Conservation (phyloP, 768 basidiomycete genomes). For the Gyrodon lividus region DNA sequence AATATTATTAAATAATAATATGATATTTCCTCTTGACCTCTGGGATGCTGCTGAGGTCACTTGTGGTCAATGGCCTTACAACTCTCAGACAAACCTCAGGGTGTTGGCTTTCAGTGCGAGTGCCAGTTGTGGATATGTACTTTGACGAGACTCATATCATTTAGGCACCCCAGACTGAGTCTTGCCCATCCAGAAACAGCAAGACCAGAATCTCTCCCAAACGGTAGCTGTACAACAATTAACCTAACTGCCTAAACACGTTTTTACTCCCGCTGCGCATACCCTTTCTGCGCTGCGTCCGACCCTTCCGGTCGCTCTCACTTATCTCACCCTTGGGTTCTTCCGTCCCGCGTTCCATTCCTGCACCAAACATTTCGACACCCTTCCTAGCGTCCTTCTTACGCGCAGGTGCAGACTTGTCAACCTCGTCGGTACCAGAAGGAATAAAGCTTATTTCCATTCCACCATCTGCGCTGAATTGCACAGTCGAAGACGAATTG, state of each 20-base stretch:
- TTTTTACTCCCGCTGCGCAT: slow-evolving; percentile 91
- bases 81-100: too few relatives aligned
- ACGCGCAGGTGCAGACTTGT: slow-evolving; percentile 17
- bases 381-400: slow-evolving; percentile 49
- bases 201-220: not conserved
- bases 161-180: too few relatives aligned
- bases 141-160: too few relatives aligned
- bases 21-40: too few relatives aligned
- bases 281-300: slow-evolving; percentile 74
- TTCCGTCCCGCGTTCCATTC: slow-evolving; percentile 78
- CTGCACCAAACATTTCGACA: slow-evolving; percentile 80
- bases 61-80: too few relatives aligned
- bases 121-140: too few relatives aligned
- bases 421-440: slow-evolving; percentile 30
- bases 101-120: too few relatives aligned
- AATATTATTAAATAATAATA: too few relatives aligned
- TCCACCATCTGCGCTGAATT: slow-evolving; percentile 51
- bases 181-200: not conserved
- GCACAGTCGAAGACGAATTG: slow-evolving; percentile 18
- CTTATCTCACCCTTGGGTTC: slow-evolving; percentile 46
- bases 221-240: not conserved
- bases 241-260: slow-evolving; percentile 49
- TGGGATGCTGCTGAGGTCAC: too few relatives aligned
- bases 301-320: slow-evolving; percentile 73
- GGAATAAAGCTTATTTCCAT: slow-evolving; percentile 89